Conservation (phyloP, 2,329 filamentous ascomycete genomes). For the Neopestalotiopsis sp. region DNA sequence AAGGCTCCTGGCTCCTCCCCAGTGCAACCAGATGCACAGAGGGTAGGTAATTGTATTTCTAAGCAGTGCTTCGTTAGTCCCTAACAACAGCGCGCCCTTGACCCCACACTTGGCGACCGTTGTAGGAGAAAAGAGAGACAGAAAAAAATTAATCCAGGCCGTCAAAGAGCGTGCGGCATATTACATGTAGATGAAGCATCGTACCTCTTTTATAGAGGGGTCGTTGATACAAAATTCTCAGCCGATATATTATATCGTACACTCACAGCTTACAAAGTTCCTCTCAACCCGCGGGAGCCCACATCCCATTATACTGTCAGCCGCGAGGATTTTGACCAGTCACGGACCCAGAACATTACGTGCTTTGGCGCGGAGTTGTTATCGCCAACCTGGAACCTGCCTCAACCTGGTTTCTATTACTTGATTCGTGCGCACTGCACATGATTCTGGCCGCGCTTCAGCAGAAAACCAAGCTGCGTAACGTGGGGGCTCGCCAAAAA, state of each 20-base stretch:
- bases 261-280: slow-evolving; percentile 1
- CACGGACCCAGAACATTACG: slow-evolving; percentile 9
- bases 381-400: slow-evolving; percentile 12
- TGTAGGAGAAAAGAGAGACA: slow-evolving; percentile 16
- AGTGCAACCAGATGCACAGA: slow-evolving; percentile 12
- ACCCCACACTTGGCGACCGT: slow-evolving; percentile 21
- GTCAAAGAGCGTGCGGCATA: not conserved
- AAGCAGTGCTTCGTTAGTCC: slow-evolving; percentile 33
- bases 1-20: not conserved
- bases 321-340: slow-evolving; percentile 9
- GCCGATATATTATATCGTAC: slow-evolving; percentile 3
- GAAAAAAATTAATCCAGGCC: slow-evolving; percentile 3
- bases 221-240: not conserved
- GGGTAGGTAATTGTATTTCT: slow-evolving; percentile 34
- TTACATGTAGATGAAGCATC: not conserved
- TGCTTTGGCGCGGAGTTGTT: slow-evolving; percentile 12
- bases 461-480: not conserved
- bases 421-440: slow-evolving; percentile 14
- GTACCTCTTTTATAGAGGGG: not conserved
- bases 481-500: slow-evolving; percentile 8
- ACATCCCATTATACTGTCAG: slow-evolving; percentile 1
- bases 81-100: slow-evolving; percentile 24
- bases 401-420: slow-evolving; percentile 15
- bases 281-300: not conserved
- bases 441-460: not conserved